Conservation (phyloP, 1,139 yeast species). For the Insectozyma bohioensis region DNA sequence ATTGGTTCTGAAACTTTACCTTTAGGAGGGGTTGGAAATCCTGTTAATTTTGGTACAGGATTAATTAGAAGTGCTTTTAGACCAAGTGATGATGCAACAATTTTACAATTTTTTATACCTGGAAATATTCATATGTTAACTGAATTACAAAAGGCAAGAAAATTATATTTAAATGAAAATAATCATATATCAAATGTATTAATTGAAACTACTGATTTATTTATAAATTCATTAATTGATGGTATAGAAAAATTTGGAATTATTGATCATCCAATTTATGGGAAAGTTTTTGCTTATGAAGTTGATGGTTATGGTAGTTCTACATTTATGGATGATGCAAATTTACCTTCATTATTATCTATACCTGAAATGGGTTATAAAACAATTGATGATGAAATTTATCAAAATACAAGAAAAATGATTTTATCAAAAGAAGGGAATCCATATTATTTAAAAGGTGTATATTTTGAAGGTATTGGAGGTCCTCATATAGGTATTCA, state of each 20-base stretch:
- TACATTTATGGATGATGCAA: slow-evolving; percentile 86
- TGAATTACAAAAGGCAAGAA: slow-evolving; percentile 48
- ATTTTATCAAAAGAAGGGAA: slow-evolving; percentile 67
- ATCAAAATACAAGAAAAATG: slow-evolving; percentile 80
- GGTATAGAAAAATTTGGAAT: slow-evolving; percentile 70
- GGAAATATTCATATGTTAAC: slow-evolving; percentile 79
- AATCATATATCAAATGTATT: slow-evolving; percentile 10
- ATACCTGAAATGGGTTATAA: slow-evolving; percentile 79
- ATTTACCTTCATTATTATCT: slow-evolving; percentile 78
- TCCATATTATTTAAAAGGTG: slow-evolving; percentile 72
- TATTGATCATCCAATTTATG: slow-evolving; percentile 64
- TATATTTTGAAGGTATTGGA: slow-evolving; percentile 71
- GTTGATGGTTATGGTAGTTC: slow-evolving; percentile 84
- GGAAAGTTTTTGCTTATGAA: slow-evolving; percentile 83
- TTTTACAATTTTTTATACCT: slow-evolving; percentile 78
- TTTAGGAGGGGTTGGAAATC: slow-evolving; percentile 78
- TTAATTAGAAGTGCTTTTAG: slow-evolving; percentile 82
- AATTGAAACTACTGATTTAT: slow-evolving; percentile 24
- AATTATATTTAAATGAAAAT: slow-evolving; percentile 18
- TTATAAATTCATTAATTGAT: slow-evolving; percentile 43
- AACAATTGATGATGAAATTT: slow-evolving; percentile 51
- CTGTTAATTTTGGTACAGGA: slow-evolving; percentile 71
- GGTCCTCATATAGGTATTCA: slow-evolving; percentile 86
- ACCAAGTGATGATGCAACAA: slow-evolving; percentile 88
- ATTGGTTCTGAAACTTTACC: slow-evolving; percentile 82